phyloP scores from a whole-genome alignment of 2,329 filamentous ascomycete genomes.

The Ophiocordyceps unilateralis region DNA sequence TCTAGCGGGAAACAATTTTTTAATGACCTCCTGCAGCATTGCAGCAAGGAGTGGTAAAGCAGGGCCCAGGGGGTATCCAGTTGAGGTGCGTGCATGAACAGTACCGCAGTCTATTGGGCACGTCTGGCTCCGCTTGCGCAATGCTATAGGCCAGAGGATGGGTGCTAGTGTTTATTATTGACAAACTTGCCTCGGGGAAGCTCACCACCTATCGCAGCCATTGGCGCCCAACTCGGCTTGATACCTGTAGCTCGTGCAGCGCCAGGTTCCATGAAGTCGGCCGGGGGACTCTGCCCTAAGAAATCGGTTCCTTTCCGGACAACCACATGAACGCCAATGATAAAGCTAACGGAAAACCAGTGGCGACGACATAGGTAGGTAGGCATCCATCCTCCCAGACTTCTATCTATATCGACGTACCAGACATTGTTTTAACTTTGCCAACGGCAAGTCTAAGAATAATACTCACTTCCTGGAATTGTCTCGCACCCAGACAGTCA shows the following conservation, averaged over 20 bases:
- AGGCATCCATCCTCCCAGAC: no score
- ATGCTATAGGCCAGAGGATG: neutral
- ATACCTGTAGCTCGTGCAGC: neutral
- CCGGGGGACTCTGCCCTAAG: no score
- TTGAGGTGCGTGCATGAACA: neutral
- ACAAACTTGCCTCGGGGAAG: neutral
- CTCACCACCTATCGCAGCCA: neutral
- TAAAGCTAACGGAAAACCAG: no score
- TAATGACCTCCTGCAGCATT: neutral
- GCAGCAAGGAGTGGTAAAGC: neutral
- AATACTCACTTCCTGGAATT: no score
- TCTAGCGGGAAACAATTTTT: neutral
- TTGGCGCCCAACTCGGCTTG: neutral
- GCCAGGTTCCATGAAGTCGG: neutral
- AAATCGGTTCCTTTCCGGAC: no score
- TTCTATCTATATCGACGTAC: no score
- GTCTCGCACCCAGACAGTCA: no score
- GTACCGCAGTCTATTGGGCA: neutral
- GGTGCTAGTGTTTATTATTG: neutral
- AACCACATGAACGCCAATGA: no score
- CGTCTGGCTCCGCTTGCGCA: neutral
- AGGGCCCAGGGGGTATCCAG: neutral
- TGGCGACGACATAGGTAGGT: no score
- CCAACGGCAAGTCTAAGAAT: no score
- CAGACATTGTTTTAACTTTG: no score